A percentile compares a stretch with the other conserved stretches of the same genome.
phyloP scores from a whole-genome alignment of 1,139 yeast genomes.

The Hemisphaericaspora subhashii region DNA sequence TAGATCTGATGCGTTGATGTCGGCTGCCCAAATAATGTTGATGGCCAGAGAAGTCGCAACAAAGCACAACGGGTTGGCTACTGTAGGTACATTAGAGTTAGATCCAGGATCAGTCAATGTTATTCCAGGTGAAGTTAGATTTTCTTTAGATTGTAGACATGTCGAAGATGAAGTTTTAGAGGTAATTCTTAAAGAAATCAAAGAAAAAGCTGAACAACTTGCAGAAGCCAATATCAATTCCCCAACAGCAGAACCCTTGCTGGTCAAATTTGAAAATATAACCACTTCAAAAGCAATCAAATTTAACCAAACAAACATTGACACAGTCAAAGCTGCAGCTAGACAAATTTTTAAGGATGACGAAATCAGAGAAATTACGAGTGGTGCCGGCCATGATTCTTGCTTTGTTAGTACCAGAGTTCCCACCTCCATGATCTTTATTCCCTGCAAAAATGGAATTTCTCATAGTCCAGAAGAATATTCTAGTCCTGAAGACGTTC shows the following conservation, averaged over 20 bases:
- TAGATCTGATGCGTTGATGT: constrained; percentile 62
- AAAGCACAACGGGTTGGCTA: constrained; percentile 51
- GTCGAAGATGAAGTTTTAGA: constrained; percentile 45
- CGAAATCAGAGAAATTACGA: constrained; percentile 46
- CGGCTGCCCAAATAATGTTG: constrained; percentile 56
- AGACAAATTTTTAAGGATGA: constrained; percentile 46
- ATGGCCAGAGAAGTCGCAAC: constrained; percentile 58
- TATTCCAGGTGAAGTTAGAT: constrained; percentile 59
- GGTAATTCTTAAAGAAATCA: constrained; percentile 39
- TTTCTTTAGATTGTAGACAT: constrained; percentile 61
- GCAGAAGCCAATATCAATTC: constrained; percentile 15
- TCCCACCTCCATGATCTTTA: constrained; percentile 75
- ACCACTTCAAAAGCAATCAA: constrained; percentile 55
- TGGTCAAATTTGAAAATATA: constrained; percentile 40
- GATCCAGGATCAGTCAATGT: constrained; percentile 66
- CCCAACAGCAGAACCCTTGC: constrained; percentile 20
- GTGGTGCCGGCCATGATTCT: constrained; percentile 78
- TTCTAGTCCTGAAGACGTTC: constrained; percentile 60
- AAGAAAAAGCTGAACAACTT: constrained; percentile 30
- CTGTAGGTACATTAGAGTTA: constrained; percentile 58
- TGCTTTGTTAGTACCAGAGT: constrained; percentile 55
- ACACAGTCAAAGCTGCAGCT: constrained; percentile 54
- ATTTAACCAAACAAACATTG: constrained; percentile 51
- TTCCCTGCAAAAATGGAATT: constrained; percentile 70
- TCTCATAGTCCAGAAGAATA: constrained; percentile 70